Evolutionary conservation across 768 basidiomycete genomes (phyloP).

Genomic region (Termitomyces sp.): DNA sequence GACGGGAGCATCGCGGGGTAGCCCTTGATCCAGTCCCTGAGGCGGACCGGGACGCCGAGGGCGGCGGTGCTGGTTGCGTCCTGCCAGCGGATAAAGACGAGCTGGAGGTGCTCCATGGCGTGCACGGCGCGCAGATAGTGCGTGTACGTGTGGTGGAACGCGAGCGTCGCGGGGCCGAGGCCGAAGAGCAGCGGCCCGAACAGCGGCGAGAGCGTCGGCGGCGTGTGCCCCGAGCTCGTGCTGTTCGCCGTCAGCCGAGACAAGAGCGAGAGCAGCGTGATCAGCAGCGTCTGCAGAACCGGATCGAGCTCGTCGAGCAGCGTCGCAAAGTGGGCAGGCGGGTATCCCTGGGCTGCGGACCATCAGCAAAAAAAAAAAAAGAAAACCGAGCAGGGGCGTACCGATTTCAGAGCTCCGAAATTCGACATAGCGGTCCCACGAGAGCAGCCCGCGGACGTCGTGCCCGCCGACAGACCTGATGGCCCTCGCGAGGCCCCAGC

Average conservation of each 20-base stretch:
- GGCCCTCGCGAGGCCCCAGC: constrained; percentile 86
- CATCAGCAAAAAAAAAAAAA: not conserved
- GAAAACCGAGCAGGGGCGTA: constrained; percentile 27
- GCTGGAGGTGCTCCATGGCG: constrained; percentile 90
- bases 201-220: constrained; percentile 81
- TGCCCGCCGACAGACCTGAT: constrained; percentile 63
- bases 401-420: constrained; percentile 84
- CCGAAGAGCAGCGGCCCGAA: constrained; percentile 91
- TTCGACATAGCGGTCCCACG: constrained; percentile 77
- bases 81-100: constrained; percentile 84
- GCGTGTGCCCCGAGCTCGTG: constrained; percentile 82
- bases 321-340: constrained; percentile 63
- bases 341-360: constrained; percentile 53
- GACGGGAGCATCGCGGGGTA: constrained; percentile 72
- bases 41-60: constrained; percentile 73
- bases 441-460: constrained; percentile 77
- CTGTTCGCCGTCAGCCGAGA: constrained; percentile 81
- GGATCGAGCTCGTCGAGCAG: constrained; percentile 54
- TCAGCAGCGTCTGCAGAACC: constrained; percentile 51
- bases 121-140: constrained; percentile 77
- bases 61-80: constrained; percentile 51
- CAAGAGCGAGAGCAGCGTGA: constrained; percentile 74
- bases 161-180: constrained; percentile 46
- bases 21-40: constrained; percentile 87
- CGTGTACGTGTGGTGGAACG: constrained; percentile 43